phyloP scores from a whole-genome alignment of 768 basidiomycete species.

The Lepiota brunneoincarnata region DNA sequence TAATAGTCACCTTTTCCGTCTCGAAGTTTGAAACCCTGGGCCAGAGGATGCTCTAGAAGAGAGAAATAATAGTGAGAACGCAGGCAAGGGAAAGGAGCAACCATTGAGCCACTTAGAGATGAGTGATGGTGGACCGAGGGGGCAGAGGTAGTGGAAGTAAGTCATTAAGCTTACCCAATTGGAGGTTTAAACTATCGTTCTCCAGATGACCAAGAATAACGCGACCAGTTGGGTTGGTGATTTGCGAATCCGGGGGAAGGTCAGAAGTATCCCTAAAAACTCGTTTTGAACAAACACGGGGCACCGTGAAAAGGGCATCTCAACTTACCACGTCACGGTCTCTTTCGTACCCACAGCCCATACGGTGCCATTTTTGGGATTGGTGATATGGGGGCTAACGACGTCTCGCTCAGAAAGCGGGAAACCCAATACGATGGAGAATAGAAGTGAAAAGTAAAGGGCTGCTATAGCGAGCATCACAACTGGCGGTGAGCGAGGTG shows the following conservation, averaged over 20 bases:
- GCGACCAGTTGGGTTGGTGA: constrained; percentile 48
- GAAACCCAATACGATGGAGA: constrained; percentile 29
- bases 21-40: constrained; percentile 48
- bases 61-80: neutral
- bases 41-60: constrained; percentile 54
- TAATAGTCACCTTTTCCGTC: constrained; percentile 46
- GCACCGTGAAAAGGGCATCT: neutral
- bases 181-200: constrained; percentile 49
- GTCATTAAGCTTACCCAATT: constrained; percentile 39
- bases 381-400: constrained; percentile 47
- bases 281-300: neutral
- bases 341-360: constrained; percentile 49
- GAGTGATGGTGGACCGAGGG: neutral
- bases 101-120: neutral
- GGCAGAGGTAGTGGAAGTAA: neutral
- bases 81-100: too few relatives aligned
- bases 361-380: constrained; percentile 40
- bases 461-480: constrained; percentile 26
- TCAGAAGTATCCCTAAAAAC: constrained; percentile 48
- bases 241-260: constrained; percentile 40
- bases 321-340: constrained; percentile 52
- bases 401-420: constrained; percentile 43
- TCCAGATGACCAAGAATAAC: constrained; percentile 50
- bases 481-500: constrained; percentile 4
- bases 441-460: constrained; percentile 27